Conservation (phyloP, 2,329 filamentous ascomycete species). For the Aurifilum marmelostoma region DNA sequence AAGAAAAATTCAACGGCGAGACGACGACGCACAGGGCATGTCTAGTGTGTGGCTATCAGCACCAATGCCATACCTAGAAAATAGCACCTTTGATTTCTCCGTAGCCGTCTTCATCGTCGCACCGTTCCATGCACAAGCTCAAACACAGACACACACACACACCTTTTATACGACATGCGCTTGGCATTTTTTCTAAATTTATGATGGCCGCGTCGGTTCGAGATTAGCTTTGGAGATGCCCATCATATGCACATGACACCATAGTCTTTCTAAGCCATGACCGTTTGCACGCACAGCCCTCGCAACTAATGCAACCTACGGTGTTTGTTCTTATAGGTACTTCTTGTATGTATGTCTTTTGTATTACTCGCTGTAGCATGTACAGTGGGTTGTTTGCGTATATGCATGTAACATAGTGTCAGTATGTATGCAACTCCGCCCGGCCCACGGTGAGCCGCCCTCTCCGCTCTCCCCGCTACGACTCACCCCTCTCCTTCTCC, state of each 20-base stretch:
- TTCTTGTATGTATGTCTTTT: neutral
- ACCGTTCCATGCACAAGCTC: neutral
- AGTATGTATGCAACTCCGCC: neutral
- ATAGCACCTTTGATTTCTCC: neutral
- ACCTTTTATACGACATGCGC: neutral
- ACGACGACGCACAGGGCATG: neutral
- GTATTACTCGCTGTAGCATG: neutral
- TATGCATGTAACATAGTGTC: neutral
- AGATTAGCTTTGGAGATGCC: neutral
- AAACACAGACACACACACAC: neutral
- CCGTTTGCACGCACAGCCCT: neutral
- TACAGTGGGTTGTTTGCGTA: neutral
- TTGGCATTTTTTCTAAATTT: conserved; percentile 8
- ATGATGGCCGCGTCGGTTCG: neutral
- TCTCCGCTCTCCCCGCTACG: neutral
- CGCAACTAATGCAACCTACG: neutral
- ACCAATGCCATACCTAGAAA: neutral
- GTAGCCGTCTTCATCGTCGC: too few species aligned
- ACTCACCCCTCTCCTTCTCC: neutral
- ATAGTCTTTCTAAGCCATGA: neutral
- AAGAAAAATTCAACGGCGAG: neutral
- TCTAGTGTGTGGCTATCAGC: neutral
- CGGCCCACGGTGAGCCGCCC: neutral
- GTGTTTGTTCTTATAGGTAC: too few species aligned
- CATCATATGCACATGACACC: conserved; percentile 2